Base-by-base conservation (phyloP, 1,284 basidiomycete genomes). In the Papiliotrema fonsecae region DNA sequence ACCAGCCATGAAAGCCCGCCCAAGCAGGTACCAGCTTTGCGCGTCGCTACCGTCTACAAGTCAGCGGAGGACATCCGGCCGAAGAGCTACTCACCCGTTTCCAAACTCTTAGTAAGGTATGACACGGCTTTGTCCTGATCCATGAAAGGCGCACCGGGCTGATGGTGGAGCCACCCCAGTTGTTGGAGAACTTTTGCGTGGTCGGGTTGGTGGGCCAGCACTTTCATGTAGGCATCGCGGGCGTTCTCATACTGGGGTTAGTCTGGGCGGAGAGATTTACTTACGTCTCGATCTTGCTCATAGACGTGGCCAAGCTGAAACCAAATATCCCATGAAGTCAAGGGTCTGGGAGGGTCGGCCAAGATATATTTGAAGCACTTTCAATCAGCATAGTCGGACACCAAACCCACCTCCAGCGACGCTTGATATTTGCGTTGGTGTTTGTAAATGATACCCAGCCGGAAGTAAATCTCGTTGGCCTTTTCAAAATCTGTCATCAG, bases 271-370 rank as follows among this genome's bases (percentile, higher is more conserved):
- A n/a, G n/a, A n/a, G n/a, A n/a, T n/a, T n/a, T n/a, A n/a, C 85
- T 76, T 67, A 91, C 88, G 70, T 96, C 90, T 72, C 91, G 87
- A 42, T 72, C 67, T 30, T 70, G 65, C 74, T 98, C 96, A 65
- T 92, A 92, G 18, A 98, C 94, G 68, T 98, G 96, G 1, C 96
- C 94, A 55, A 98, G 97, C 76, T 99, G 96, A 82, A 98, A 98
- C 90, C 92, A 97, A 56, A 99, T 97, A 65, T 98, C 93, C 58
- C 92, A 90, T 65, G 94, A 88, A 14, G 94, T 94, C 30, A 98
- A 83, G 0, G 96, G 94, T 57, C 84, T 86, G 14, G 96, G 94
- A 4, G 96, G 94, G 64, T 91, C 94, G 61, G 87, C 85, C 52
- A 98, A 82, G 53, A 98, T 98, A 65, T 88, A 89, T 64, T 93